Percentiles rank a stretch among this genome's conserved stretches.
These are phyloP conservation scores for Triticum dicoccoides DNA, from an alignment of 176 grass and related monocot genomes.

Conservation along the genomic window DNA sequence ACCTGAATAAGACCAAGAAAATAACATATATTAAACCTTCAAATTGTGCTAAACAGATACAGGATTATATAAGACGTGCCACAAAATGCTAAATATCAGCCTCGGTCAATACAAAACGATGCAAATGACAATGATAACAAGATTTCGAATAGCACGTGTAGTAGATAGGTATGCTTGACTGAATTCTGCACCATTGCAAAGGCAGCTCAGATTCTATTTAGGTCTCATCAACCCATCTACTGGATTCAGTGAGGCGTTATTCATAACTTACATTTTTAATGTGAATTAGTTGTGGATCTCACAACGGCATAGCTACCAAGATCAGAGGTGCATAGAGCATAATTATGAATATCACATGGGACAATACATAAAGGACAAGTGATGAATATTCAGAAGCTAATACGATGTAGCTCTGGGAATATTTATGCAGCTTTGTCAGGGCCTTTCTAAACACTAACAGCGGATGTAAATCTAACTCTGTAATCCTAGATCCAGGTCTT, in stretches of 20 bases:
- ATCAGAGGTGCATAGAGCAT: background rate
- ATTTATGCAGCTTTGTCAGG: background rate
- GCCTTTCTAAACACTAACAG: background rate
- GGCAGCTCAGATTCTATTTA: background rate
- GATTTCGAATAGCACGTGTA: background rate
- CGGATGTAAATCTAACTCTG: background rate
- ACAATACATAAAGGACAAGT: background rate
- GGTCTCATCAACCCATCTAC: background rate
- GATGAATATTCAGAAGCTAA: background rate
- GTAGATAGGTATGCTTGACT: background rate
- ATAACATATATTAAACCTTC: background rate
- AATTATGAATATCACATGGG: background rate
- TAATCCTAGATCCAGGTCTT: background rate
- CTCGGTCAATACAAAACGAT: background rate
- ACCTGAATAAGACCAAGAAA: constrained; percentile 43
- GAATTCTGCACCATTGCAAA: background rate
- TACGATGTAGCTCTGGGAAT: background rate
- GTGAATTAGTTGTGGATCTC: background rate
- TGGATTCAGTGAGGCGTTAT: background rate
- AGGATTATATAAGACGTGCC: background rate
- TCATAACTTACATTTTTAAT: background rate
- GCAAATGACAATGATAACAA: background rate
- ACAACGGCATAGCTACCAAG: background rate
- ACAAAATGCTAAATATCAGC: background rate
- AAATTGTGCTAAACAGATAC: background rate